Evolutionary conservation across 129 eudicot genomes (phyloP).

Genomic region (Apium graveolens): DNA sequence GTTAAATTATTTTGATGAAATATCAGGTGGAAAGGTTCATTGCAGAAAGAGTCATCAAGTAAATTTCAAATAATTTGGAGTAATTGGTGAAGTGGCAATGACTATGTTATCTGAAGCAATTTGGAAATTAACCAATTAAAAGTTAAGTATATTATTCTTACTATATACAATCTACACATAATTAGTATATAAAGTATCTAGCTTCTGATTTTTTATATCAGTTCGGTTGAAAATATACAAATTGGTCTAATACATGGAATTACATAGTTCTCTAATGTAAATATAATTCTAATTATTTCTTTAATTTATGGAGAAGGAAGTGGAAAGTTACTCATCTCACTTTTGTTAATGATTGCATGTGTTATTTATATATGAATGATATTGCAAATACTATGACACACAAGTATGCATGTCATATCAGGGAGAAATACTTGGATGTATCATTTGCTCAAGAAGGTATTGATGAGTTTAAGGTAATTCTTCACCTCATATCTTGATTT

Average conservation of each 20-base stretch:
- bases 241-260: neutral
- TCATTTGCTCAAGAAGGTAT: constrained; percentile 85
- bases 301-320: neutral
- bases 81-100: constrained; percentile 98
- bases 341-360: neutral
- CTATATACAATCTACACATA: too few species aligned
- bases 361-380: neutral
- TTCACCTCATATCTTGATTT: neutral
- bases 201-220: neutral
- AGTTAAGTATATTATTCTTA: neutral
- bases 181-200: neutral
- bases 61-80: constrained; percentile 45
- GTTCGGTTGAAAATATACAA: neutral
- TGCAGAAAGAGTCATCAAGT: constrained; percentile 67
- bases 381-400: constrained; percentile 2
- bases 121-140: constrained; percentile 37
- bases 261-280: neutral
- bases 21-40: constrained; percentile 90
- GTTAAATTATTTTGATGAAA: constrained; percentile 5
- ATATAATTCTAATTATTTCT: neutral
- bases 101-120: constrained; percentile 98
- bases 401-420: constrained; percentile 17
- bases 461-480: constrained; percentile 71
- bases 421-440: constrained; percentile 81
- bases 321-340: neutral